Evolutionary conservation across 2,329 filamentous ascomycete genomes (phyloP), one percentile per base, ranked within the genome.

Genomic region (Cryphonectria japonica): DNA sequence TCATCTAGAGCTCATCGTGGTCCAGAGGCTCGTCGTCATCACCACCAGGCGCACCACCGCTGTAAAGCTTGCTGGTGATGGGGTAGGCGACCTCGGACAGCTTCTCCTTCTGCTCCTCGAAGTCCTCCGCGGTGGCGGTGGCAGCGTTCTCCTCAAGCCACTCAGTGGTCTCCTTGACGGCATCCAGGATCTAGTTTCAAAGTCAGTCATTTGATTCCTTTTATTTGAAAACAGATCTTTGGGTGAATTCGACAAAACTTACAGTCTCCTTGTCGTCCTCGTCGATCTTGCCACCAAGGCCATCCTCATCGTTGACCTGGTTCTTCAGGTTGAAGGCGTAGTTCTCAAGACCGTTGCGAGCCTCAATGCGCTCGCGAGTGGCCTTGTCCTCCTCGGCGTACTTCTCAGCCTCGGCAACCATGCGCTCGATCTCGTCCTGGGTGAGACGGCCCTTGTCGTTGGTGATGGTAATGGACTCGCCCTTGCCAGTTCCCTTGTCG

Each of bases 101-200:
- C 89, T 98, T 98, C 92, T 99, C 95, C 88, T 97, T 97, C 88
- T 98, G 95, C 90, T 99, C 96, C 84, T 98, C 95, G 78, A 98
- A 98, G 87, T 98, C 96, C 86, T 98, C 95, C 72, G 94, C 88
- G 76, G 87, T 89, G 75, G 96, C 96, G 67, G 92, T 92, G 76
- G 92, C 90, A 76, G 89, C 93, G 85, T 98, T 97, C 89, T 97
- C 94, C 78, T 98, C 95, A 72, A 99, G 91, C 96, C 96, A 99
- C 82, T 98, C 95, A 78, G 91, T 92, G 75, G 94, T 87, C 87
- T 99, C 96, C 92, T 98, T 98, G 85, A 99, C 91, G 75, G 96
- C 96, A 76, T 98, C 95, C 75, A 97, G 85, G 78, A 99, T 90
- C 89, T 92, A 68, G 41, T 26, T 37, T 1, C 43, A 57, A 68